A percentile compares a stretch with the other conserved stretches of the same genome.
Conservation (phyloP, 345 rosid species). For the Odontarrhena argentea region DNA sequence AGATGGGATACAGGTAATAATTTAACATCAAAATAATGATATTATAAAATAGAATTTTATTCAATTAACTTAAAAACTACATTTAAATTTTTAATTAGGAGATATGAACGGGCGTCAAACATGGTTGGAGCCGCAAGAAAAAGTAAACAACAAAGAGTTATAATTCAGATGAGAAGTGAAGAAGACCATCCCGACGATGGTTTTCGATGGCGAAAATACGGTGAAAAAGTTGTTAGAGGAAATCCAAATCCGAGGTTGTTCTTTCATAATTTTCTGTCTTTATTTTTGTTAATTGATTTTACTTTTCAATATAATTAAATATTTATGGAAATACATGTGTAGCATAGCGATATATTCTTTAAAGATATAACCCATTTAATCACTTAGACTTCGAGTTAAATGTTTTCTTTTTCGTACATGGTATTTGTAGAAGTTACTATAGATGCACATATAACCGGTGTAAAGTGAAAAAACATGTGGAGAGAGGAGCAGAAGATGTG, state of each 20-base stretch:
- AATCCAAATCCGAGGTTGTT: constrained; percentile 41
- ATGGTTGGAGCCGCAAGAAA: constrained; percentile 24
- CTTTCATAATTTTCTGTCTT: neutral
- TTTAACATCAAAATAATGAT: neutral
- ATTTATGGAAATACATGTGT: too few species aligned
- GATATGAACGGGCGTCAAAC: neutral
- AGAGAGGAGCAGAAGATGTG: constrained; percentile 38
- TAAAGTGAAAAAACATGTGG: constrained; percentile 36
- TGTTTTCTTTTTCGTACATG: neutral
- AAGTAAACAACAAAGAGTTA: constrained; percentile 18
- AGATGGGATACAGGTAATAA: neutral
- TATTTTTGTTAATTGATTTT: too few species aligned
- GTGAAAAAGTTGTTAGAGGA: constrained; percentile 35
- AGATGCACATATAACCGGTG: constrained; percentile 26
- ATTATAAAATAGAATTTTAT: neutral
- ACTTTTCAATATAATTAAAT: too few species aligned
- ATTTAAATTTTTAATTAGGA: constrained; percentile 9
- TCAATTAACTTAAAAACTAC: neutral
- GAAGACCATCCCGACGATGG: constrained; percentile 32
- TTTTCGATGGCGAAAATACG: constrained; percentile 41
- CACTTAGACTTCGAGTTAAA: too few species aligned
- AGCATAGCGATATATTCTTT: too few species aligned
- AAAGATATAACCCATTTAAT: too few species aligned
- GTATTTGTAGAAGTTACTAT: constrained; percentile 32
- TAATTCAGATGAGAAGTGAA: constrained; percentile 26